Evolutionary conservation across 371 early-diverging fungal species (phyloP), one percentile per base, ranked within the genome.

Genomic region (Mucor indicus): DNA sequence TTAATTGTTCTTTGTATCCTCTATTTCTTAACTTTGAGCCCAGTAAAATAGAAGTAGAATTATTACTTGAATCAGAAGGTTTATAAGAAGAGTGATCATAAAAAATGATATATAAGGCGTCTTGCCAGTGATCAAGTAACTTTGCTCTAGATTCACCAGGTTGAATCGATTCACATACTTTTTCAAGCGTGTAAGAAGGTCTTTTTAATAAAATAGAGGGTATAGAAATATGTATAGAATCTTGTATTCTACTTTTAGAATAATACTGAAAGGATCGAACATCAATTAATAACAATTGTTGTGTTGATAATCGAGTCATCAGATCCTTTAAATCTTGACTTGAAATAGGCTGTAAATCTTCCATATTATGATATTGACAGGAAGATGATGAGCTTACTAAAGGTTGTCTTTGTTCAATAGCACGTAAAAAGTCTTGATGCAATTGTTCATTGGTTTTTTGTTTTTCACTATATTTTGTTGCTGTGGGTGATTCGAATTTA

Each of bases 201-300:
- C 82, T 38, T 33, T 66, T 69, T 32, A 81, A 50, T 0, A 81
- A 44, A 20, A 77, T 69, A 22, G 48, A 69, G 12, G 82, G 79
- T 1, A 77, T 56, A 32, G 68, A 63, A 9, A 81, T 53, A 37
- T 67, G 55, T 13, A 81, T 62, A 0, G 80, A 55, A 1, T 55
- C 44, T 25, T 53, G 56, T 29, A 81, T 72, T 5, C 64, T 51
- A 12, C 43, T 49, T 2, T 41, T 38, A 9, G 70, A 50, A 41
- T 60, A 67, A 19, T 62, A 61, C 1, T 43, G 44, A 32, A 63
- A 45, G 0, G 82, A 56, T 10, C 80, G 65, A 48, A 80, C 65
- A 55, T 81, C 82, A 24, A 81, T 56, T 3, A 81, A 38, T 12
- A 78, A 36, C n/a, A 75, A 22, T 19, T 32, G 6, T 33, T 9